A percentile compares a stretch with the other conserved stretches of the same genome.
Evolutionary conservation across 257 asterid species (phyloP).

Genomic region (Agastache rugosa): DNA sequence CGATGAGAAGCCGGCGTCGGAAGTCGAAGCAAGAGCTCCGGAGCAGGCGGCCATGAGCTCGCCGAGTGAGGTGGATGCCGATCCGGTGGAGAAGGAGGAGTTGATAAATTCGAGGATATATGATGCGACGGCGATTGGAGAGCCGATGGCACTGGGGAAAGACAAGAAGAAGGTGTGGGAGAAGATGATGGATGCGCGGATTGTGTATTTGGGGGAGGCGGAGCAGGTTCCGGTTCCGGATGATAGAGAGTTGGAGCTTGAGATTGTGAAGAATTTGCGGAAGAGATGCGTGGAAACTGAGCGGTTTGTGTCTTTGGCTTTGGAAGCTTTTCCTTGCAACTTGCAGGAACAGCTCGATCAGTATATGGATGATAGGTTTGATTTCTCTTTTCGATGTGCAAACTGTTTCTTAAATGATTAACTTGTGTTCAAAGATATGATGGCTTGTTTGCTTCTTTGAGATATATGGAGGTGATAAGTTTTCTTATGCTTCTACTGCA

Average conservation of each 20-base stretch:
- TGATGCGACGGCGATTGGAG: slow-evolving; percentile 77
- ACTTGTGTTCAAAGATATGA: not conserved
- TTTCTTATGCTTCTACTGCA: not conserved
- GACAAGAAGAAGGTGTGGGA: slow-evolving; percentile 74
- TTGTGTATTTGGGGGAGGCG: slow-evolving; percentile 88
- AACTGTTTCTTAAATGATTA: slow-evolving; percentile 11
- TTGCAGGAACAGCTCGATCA: slow-evolving; percentile 71
- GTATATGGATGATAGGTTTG: slow-evolving; percentile 58
- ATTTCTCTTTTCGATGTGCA: slow-evolving; percentile 31
- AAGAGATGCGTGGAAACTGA: slow-evolving; percentile 63
- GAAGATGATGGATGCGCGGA: slow-evolving; percentile 76
- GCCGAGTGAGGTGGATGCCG: slow-evolving; percentile 31
- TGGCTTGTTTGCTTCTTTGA: slow-evolving; percentile 9
- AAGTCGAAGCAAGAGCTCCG: slow-evolving; percentile 24
- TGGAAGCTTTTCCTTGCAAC: slow-evolving; percentile 79
- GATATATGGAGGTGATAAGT: slow-evolving; percentile 10
- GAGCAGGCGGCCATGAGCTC: slow-evolving; percentile 32
- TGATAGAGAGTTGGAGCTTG: slow-evolving; percentile 81
- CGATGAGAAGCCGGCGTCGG: slow-evolving; percentile 51
- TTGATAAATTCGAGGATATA: slow-evolving; percentile 74
- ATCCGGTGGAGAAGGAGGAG: slow-evolving; percentile 52
- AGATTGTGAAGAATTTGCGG: slow-evolving; percentile 62
- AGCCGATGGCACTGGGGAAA: slow-evolving; percentile 71
- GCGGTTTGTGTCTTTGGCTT: slow-evolving; percentile 61
- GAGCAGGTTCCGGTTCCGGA: slow-evolving; percentile 82